Percentiles rank a stretch among this genome's conserved stretches.
These are phyloP conservation scores for Rugonectria rugulosa DNA, from an alignment of 2,329 filamentous ascomycete species.

Conservation along the genomic window DNA sequence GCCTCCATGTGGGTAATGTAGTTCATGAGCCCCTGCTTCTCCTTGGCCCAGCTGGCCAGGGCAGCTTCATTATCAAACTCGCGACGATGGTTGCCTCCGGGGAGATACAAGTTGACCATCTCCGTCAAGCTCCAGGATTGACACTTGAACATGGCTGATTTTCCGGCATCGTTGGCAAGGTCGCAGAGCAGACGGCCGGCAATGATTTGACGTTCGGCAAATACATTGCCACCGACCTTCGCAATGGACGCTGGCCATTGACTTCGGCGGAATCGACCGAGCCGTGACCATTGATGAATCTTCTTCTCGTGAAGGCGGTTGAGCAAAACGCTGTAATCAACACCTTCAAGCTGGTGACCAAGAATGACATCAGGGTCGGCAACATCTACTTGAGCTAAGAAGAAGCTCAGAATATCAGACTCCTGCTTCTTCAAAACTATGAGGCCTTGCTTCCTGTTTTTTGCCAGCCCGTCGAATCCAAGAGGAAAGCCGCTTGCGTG, in stretches of 20 bases:
- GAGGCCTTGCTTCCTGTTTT: conserved; percentile 75
- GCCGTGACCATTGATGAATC: conserved; percentile 91
- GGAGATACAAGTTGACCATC: conserved; percentile 93
- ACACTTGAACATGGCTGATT: conserved; percentile 96
- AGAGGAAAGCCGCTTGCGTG: conserved; percentile 78
- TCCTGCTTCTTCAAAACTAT: conserved; percentile 87
- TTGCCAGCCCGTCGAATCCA: conserved; percentile 82
- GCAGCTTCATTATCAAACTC: conserved; percentile 91
- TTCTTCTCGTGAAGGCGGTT: conserved; percentile 89
- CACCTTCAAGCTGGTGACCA: conserved; percentile 95
- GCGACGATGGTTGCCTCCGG: conserved; percentile 73
- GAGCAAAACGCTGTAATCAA: conserved; percentile 91
- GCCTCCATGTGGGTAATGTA: conserved; percentile 94
- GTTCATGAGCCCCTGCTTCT: conserved; percentile 87
- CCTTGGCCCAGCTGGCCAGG: conserved; percentile 80
- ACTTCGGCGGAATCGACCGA: conserved; percentile 82
- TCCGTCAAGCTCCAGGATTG: conserved; percentile 98
- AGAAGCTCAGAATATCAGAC: conserved; percentile 83
- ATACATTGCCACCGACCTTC: conserved; percentile 87
- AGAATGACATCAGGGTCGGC: conserved; percentile 93
- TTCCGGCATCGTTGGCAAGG: conserved; percentile 94
- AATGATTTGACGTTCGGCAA: conserved; percentile 89
- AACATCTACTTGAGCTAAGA: conserved; percentile 86
- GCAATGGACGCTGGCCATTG: conserved; percentile 90
- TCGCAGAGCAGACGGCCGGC: conserved; percentile 92